Base-by-base conservation (phyloP, 495 filamentous ascomycete genomes). In the Oidiodendron maius region DNA sequence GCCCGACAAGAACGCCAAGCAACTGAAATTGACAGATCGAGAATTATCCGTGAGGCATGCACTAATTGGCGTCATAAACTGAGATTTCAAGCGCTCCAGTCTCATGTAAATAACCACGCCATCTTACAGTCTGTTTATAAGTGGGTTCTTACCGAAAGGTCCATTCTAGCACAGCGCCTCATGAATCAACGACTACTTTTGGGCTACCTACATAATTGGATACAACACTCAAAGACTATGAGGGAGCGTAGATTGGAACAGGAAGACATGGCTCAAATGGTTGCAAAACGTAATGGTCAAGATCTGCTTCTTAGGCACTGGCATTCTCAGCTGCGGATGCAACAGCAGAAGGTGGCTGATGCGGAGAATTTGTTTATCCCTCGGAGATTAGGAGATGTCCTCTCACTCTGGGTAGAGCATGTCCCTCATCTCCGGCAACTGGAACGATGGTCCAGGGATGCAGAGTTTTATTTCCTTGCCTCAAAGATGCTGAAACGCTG, bases 1-100 rank as follows among this genome's bases (percentile, higher is more conserved):
- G 60, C 69, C 3, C 66, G 67, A 24, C 68, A 72, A 45, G 61
- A 71, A 21, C 63, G 67, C n/a, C 71, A 76, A 58, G 83, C 84
- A n/a, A 56, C 64, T 12, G 64, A 69, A 28, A 64, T 82, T 35
- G 70, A 84, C 53, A 71, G 62, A 21, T 47, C 64, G 48, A 70
- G 80, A 34, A 59, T 81, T 28, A 51, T 83, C 37, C 72, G 74
- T 23, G 81, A 79, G 57, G 65, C 77, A 8, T 83, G 75, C 72
- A 79, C 77, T 1, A 57, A 69, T 11, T 89, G 84, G 84, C 85
- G 84, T 46, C 80, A 86, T 63, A 71, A 65, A 13, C 68, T 83
- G 15, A 35, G 56, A 8, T 11, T 45, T 38, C 43, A 48, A 40
- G 21, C 51, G n/a, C 4, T 54, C 11, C 16, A 17, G n/a, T 5